Conservation (phyloP, 805 yeast species). For the Lachancea meyersii region DNA sequence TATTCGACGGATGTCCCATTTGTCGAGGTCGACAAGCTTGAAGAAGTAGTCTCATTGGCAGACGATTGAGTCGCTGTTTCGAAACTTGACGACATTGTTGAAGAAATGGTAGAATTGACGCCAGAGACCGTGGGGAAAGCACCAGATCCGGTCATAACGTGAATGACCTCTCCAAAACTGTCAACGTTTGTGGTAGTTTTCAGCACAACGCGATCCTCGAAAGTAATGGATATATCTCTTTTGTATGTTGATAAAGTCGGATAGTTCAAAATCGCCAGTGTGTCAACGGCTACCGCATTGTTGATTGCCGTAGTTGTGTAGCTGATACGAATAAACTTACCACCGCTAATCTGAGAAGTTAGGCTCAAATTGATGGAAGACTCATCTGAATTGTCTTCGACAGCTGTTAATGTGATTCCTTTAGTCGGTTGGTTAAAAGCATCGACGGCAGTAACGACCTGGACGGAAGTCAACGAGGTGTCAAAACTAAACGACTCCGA, state of each 20-base stretch:
- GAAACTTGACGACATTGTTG: neutral
- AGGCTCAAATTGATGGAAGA: slow-evolving; percentile 17
- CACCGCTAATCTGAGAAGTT: slow-evolving; percentile 25
- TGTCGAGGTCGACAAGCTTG: neutral
- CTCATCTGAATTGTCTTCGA: slow-evolving; percentile 23
- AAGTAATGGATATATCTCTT: slow-evolving; percentile 13
- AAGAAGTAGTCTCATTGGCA: neutral
- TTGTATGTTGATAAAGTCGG: slow-evolving; percentile 10
- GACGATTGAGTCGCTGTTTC: neutral
- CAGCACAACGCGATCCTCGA: slow-evolving; percentile 11
- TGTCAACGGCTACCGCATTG: slow-evolving; percentile 12
- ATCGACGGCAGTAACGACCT: slow-evolving; percentile 23
- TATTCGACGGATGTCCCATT: neutral
- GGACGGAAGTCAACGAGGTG: slow-evolving; percentile 16
- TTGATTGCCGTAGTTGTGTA: slow-evolving; percentile 18
- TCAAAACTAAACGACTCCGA: slow-evolving; percentile 17
- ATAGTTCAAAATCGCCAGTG: slow-evolving; percentile 13
- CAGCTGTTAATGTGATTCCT: slow-evolving; percentile 22
- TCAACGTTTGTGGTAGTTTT: slow-evolving; percentile 10
- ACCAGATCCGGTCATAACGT: slow-evolving; percentile 5
- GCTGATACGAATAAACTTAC: slow-evolving; percentile 24
- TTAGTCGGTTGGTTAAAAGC: slow-evolving; percentile 22
- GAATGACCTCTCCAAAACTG: slow-evolving; percentile 3
- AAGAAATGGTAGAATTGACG: neutral
- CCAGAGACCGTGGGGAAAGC: neutral